phyloP scores from a whole-genome alignment of 768 basidiomycete species.

The Exsudoporus frostii region DNA sequence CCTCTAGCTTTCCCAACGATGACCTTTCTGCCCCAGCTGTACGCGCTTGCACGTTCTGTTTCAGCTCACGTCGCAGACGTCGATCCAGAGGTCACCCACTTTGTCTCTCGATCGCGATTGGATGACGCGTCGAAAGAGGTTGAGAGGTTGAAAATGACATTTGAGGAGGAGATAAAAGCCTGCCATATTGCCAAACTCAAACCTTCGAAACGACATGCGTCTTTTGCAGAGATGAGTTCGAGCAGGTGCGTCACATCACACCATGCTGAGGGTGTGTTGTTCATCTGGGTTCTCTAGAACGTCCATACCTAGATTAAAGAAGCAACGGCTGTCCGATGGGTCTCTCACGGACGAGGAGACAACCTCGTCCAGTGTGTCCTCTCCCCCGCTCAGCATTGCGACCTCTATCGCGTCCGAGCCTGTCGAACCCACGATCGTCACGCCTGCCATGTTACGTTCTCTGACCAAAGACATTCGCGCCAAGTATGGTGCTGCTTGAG shows the following conservation, averaged over 20 bases:
- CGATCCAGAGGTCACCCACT: slow-evolving; percentile 1
- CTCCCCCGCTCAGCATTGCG: slow-evolving; percentile 48
- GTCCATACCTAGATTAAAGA: slow-evolving; percentile 36
- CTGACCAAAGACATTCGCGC: slow-evolving; percentile 30
- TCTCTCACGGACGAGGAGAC: slow-evolving; percentile 33
- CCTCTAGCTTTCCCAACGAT: slow-evolving; percentile 34
- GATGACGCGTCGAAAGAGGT: slow-evolving; percentile 33
- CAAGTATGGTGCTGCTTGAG: slow-evolving; percentile 25
- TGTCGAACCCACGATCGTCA: slow-evolving; percentile 41
- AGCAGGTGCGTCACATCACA: slow-evolving; percentile 36
- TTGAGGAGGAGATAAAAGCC: slow-evolving; percentile 39
- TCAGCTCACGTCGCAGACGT: slow-evolving; percentile 17
- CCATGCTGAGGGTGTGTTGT: neutral
- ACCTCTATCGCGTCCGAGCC: slow-evolving; percentile 38
- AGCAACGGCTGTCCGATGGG: slow-evolving; percentile 39
- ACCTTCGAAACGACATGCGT: slow-evolving; percentile 45
- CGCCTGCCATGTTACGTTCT: slow-evolving; percentile 60
- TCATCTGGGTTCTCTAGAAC: slow-evolving; percentile 17
- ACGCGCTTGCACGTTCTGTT: slow-evolving; percentile 38
- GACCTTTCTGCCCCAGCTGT: slow-evolving; percentile 49
- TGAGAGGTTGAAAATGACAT: slow-evolving; percentile 29
- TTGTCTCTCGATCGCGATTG: slow-evolving; percentile 18
- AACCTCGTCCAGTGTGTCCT: slow-evolving; percentile 20
- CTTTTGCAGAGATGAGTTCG: slow-evolving; percentile 39
- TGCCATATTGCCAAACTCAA: slow-evolving; percentile 40